Conservation (phyloP, 2,329 filamentous ascomycete genomes). For the Tetracladium maxilliforme region DNA sequence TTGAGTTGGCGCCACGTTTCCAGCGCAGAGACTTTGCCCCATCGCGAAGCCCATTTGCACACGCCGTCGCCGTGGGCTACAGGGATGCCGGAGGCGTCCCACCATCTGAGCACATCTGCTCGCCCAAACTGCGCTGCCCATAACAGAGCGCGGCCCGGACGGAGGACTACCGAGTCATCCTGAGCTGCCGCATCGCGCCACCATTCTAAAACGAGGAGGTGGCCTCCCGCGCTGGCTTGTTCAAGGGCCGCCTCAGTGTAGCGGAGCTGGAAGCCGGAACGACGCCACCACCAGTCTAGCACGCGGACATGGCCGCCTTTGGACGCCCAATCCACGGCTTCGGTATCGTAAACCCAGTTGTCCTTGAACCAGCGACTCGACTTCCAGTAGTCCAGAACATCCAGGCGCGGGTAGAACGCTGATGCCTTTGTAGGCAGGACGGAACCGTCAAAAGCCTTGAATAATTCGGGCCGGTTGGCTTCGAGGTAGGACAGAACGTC, state of each 20-base stretch:
- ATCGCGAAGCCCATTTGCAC: conserved; percentile 69
- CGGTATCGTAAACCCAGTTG: conserved; percentile 32
- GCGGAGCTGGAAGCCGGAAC: conserved; percentile 62
- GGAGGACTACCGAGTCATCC: no score
- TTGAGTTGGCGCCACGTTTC: conserved; percentile 69
- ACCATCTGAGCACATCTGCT: conserved; percentile 69
- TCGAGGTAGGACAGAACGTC: conserved; percentile 63
- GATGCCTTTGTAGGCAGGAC: conserved; percentile 81
- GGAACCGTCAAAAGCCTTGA: conserved; percentile 69
- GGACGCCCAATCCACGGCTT: conserved; percentile 78
- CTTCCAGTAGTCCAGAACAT: conserved; percentile 85
- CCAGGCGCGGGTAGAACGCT: conserved; percentile 67
- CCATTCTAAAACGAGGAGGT: conserved; percentile 82
- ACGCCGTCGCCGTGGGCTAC: conserved; percentile 70
- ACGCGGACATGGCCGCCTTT: conserved; percentile 73
- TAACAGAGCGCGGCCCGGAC: no score
- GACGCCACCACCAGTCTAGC: conserved; percentile 86
- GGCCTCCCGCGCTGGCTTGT: conserved; percentile 71
- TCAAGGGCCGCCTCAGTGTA: conserved; percentile 83
- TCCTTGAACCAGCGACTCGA: conserved; percentile 56
- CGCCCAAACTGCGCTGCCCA: conserved; percentile 75
- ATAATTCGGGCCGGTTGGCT: conserved; percentile 54
- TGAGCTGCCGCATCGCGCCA: conserved; percentile 73
- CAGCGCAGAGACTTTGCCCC: conserved; percentile 72
- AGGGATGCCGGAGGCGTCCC: conserved; percentile 69